Percentiles rank a stretch among this genome's conserved stretches.
These are phyloP conservation scores for Xylaria digitata DNA, from an alignment of 2,329 filamentous ascomycete genomes.

Conservation along the genomic window DNA sequence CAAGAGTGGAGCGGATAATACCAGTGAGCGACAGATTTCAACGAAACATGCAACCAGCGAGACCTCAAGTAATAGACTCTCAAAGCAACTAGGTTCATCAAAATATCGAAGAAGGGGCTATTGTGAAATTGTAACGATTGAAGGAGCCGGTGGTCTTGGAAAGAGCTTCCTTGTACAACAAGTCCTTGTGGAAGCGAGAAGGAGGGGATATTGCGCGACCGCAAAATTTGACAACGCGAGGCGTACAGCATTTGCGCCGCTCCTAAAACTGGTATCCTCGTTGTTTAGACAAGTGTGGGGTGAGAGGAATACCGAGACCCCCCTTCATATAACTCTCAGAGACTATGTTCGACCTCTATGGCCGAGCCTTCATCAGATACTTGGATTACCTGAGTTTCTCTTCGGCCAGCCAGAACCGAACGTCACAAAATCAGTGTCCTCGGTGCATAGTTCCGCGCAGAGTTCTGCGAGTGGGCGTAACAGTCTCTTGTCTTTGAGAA, in stretches of 20 bases:
- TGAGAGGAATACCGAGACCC: slow-evolving; percentile 72
- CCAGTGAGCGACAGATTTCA: slow-evolving; percentile 56
- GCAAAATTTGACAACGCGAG: slow-evolving; percentile 73
- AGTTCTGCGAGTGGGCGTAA: slow-evolving; percentile 48
- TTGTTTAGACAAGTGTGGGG: slow-evolving; percentile 76
- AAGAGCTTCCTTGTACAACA: slow-evolving; percentile 74
- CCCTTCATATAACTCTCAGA: slow-evolving; percentile 70
- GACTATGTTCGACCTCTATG: slow-evolving; percentile 72
- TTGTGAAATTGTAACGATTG: slow-evolving; percentile 71
- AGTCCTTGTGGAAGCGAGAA: slow-evolving; percentile 69
- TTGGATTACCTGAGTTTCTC: slow-evolving; percentile 77
- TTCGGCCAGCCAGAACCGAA: slow-evolving; percentile 61
- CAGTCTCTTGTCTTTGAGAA: slow-evolving; percentile 51
- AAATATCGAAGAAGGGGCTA: slow-evolving; percentile 72
- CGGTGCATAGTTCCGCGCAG: slow-evolving; percentile 49
- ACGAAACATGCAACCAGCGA: slow-evolving; percentile 59
- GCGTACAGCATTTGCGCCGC: slow-evolving; percentile 70
- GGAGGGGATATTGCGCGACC: slow-evolving; percentile 72
- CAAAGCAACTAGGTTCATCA: slow-evolving; percentile 64
- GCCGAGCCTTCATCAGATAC: slow-evolving; percentile 70
- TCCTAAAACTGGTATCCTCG: slow-evolving; percentile 73
- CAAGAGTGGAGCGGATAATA: slow-evolving; percentile 59
- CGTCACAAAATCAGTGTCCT: slow-evolving; percentile 53
- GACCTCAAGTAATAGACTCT: slow-evolving; percentile 62
- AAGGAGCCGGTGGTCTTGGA: slow-evolving; percentile 71